Conservation (phyloP, 805 yeast genomes). For the Spathaspora hagerdaliae region DNA sequence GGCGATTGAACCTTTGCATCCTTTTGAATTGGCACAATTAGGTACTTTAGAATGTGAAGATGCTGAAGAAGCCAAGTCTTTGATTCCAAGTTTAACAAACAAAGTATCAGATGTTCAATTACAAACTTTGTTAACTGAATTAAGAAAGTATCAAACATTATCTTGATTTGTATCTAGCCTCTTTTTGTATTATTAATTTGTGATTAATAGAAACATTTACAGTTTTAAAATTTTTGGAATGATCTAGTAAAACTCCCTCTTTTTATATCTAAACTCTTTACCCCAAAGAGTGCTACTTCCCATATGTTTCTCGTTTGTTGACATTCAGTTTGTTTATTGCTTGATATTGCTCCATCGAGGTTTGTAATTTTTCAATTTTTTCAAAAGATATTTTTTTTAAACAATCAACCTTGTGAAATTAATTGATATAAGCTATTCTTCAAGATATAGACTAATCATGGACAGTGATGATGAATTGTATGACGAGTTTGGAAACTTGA, state of each 20-base stretch:
- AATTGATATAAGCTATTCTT: background rate
- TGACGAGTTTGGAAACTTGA: slow-evolving; percentile 77
- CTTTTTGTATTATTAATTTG: background rate
- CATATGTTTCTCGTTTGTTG: too few relatives aligned
- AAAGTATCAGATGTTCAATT: slow-evolving; percentile 85
- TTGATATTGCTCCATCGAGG: background rate
- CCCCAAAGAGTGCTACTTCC: too few relatives aligned
- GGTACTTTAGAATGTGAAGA: slow-evolving; percentile 93
- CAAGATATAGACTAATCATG: slow-evolving; percentile 23
- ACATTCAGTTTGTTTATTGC: too few relatives aligned
- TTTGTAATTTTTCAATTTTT: background rate
- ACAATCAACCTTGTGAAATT: background rate
- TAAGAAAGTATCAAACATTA: slow-evolving; percentile 55
- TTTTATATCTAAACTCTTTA: too few relatives aligned
- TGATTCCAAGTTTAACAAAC: slow-evolving; percentile 80
- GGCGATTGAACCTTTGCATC: slow-evolving; percentile 64
- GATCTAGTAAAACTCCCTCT: too few relatives aligned
- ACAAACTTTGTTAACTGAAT: slow-evolving; percentile 82
- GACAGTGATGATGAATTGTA: slow-evolving; percentile 57
- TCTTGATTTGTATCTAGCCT: slow-evolving; percentile 13
- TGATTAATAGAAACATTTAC: too few relatives aligned
- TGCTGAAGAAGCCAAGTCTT: slow-evolving; percentile 92
- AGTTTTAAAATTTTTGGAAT: too few relatives aligned
- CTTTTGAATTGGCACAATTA: slow-evolving; percentile 90
- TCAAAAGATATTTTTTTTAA: background rate